phyloP scores from a whole-genome alignment of 2,329 filamentous ascomycete species.

The Paecilomyces dactylethromorphus region DNA sequence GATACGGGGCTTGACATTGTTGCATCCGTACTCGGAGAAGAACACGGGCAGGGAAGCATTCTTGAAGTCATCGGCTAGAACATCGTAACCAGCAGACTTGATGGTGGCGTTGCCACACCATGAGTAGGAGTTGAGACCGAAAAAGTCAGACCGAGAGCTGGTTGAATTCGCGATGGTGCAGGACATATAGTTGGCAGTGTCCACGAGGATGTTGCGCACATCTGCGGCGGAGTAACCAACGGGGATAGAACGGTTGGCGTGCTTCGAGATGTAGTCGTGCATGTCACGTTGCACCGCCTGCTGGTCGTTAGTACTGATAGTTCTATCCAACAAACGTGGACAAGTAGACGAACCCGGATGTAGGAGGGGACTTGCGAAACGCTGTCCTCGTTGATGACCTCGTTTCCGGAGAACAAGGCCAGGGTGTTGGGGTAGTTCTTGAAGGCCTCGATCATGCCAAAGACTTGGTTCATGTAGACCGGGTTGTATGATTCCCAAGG shows the following conservation, averaged over 20 bases:
- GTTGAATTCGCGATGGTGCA: conserved; percentile 47
- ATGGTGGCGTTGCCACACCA: conserved; percentile 57
- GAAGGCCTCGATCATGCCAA: conserved; percentile 60
- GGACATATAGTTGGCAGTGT: conserved; percentile 56
- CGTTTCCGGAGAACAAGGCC: conserved; percentile 62
- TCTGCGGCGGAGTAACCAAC: conserved; percentile 65
- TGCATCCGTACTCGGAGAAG: conserved; percentile 64
- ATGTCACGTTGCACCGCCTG: conserved; percentile 59
- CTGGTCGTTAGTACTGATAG: not conserved
- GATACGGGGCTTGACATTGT: conserved; percentile 48
- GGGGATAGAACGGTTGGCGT: conserved; percentile 52
- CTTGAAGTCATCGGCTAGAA: conserved; percentile 52
- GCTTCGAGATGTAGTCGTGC: conserved; percentile 60
- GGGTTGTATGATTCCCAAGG: conserved; percentile 51
- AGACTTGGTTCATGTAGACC: conserved; percentile 52
- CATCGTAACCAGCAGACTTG: conserved; percentile 47
- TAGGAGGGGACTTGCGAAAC: conserved; percentile 50
- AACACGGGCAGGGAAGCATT: conserved; percentile 56
- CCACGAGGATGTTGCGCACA: conserved; percentile 52
- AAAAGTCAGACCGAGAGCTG: conserved; percentile 54
- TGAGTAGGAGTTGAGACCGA: conserved; percentile 63
- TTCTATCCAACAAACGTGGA: not conserved
- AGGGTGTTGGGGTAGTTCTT: conserved; percentile 60
- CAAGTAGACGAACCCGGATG: conserved; percentile 41
- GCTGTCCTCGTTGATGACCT: conserved; percentile 60